phyloP scores from a whole-genome alignment of 306 rosid species.

The Cicer arietinum region DNA sequence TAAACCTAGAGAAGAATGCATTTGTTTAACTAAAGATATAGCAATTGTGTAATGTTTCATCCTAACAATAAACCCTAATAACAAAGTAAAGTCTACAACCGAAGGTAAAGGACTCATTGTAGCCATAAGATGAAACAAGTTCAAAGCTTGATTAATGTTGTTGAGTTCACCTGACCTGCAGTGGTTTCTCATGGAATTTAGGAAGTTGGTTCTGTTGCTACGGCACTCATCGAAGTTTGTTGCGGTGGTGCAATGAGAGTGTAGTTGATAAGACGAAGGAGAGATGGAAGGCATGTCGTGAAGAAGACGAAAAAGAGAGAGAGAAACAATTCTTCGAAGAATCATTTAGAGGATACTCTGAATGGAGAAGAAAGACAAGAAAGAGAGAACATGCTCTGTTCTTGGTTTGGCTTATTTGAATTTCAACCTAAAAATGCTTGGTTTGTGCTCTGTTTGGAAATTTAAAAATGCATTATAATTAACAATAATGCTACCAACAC shows the following conservation, averaged over 20 bases:
- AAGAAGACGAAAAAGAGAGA: constrained; percentile 3
- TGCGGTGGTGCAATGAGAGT: constrained; percentile 5
- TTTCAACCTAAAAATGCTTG: too few relatives aligned
- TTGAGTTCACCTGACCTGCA: constrained; percentile 40
- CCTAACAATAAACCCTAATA: constrained; percentile 43
- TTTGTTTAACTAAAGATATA: constrained; percentile 44
- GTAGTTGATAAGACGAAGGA: neutral
- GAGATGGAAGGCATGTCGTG: neutral
- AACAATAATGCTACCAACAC: too few relatives aligned
- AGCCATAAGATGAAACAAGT: constrained; percentile 43
- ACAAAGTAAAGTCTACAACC: constrained; percentile 44
- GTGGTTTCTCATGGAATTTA: constrained; percentile 38
- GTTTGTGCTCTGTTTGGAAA: too few relatives aligned
- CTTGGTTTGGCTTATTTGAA: too few relatives aligned
- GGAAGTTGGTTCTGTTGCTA: constrained; percentile 34
- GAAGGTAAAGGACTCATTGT: constrained; percentile 48
- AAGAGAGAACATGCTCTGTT: too few relatives aligned
- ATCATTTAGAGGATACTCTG: neutral
- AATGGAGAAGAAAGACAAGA: too few relatives aligned
- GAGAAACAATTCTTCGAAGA: neutral
- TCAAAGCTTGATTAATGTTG: constrained; percentile 35
- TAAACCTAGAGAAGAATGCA: constrained; percentile 37
- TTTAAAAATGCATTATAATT: too few relatives aligned
- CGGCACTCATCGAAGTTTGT: neutral
- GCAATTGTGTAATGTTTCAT: constrained; percentile 45